phyloP scores from a whole-genome alignment of 2,329 filamentous ascomycete genomes.

The Onygenales sp. region DNA sequence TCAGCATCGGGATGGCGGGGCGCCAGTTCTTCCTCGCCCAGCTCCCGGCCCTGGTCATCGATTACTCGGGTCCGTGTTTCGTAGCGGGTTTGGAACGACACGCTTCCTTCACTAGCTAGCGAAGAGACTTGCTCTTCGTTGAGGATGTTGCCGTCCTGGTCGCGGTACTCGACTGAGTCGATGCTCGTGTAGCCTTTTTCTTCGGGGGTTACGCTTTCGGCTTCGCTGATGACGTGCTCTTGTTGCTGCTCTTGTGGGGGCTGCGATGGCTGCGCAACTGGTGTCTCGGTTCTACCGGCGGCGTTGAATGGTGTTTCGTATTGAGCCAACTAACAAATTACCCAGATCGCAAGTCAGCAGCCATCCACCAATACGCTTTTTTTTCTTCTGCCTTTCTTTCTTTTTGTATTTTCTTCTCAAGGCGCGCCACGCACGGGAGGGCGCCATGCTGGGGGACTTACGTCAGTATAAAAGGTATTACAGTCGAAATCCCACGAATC shows the following conservation, averaged over 20 bases:
- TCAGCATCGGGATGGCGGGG: conserved; percentile 49
- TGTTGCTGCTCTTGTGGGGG: conserved; percentile 13
- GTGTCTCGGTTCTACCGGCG: conserved; percentile 3
- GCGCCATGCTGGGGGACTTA: conserved; percentile 49
- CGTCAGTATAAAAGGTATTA: conserved; percentile 78
- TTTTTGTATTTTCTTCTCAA: neutral
- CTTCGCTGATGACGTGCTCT: conserved; percentile 13
- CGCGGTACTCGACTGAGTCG: conserved; percentile 86
- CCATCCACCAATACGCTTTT: neutral
- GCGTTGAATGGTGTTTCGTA: conserved; percentile 25
- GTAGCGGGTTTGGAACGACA: conserved; percentile 90
- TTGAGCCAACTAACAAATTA: conserved; percentile 25
- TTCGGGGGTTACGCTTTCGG: conserved; percentile 18
- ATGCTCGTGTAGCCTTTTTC: conserved; percentile 44
- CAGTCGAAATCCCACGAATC: conserved; percentile 95
- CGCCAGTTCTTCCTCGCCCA: conserved; percentile 40
- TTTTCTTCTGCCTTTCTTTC: too few species aligned
- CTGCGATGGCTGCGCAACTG: conserved; percentile 10
- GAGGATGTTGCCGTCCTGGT: conserved; percentile 85
- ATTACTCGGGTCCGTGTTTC: conserved; percentile 86
- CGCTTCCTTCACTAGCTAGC: conserved; percentile 66
- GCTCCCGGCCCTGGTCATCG: conserved; percentile 68
- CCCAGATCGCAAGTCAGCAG: neutral
- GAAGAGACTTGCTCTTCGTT: conserved; percentile 72
- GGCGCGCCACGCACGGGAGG: conserved; percentile 19